phyloP scores from a whole-genome alignment of 163 green algal species.

The Volvox carteri region DNA sequence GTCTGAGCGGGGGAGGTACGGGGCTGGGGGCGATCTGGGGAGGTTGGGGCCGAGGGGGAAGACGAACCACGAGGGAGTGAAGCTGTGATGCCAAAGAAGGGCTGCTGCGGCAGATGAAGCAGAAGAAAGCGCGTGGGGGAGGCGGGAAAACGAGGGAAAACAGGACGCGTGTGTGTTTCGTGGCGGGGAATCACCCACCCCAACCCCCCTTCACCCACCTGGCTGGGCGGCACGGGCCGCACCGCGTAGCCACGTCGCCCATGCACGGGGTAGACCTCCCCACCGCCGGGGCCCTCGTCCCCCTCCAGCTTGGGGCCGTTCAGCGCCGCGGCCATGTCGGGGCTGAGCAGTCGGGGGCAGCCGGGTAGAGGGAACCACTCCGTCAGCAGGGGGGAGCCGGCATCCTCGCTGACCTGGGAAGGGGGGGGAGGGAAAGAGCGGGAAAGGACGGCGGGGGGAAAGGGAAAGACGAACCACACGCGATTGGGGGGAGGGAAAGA shows the following conservation, averaged over 20 bases:
- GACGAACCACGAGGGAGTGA: too few species aligned
- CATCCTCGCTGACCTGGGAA: conserved; percentile 36
- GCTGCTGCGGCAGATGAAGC: too few species aligned
- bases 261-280: not conserved
- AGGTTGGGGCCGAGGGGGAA: too few species aligned
- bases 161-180: too few species aligned
- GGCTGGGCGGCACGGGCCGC: conserved; percentile 9
- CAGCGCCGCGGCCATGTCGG: not conserved
- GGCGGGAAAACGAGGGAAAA: too few species aligned
- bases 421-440: not conserved
- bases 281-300: not conserved
- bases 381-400: conserved; percentile 8
- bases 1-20: conserved; percentile 8
- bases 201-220: not conserved
- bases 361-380: conserved; percentile 52
- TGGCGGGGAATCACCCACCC: too few species aligned
- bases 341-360: conserved; percentile 15
- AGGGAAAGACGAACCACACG: not conserved
- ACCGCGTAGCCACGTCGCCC: conserved; percentile 6
- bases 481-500: not conserved
- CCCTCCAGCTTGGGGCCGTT: not conserved
- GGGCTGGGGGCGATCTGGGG: conserved; percentile 20
- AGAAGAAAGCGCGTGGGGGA: too few species aligned
- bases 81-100: too few species aligned
- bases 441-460: not conserved